These are phyloP conservation scores for Oryza meyeriana DNA, from an alignment of 176 grass and related monocot genomes.

Conservation along the genomic window DNA sequence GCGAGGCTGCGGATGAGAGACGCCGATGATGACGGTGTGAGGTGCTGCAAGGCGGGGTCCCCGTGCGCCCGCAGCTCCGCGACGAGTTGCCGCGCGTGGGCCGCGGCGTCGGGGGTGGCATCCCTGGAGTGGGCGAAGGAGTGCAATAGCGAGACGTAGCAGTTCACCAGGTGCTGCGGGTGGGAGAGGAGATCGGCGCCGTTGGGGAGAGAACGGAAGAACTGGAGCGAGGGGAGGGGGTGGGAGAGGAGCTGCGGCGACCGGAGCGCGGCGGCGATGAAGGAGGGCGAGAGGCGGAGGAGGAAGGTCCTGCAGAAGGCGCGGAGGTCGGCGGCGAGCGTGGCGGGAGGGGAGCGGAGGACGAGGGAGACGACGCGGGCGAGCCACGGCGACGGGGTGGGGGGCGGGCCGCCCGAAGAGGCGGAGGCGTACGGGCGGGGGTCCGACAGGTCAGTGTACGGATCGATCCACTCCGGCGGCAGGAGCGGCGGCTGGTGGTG, in stretches of 20 bases:
- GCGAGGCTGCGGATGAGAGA: slow-evolving; percentile 69
- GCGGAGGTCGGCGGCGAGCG: slow-evolving; percentile 58
- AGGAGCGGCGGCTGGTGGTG: slow-evolving; percentile 16
- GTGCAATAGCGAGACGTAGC: slow-evolving; percentile 67
- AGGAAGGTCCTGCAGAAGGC: slow-evolving; percentile 74
- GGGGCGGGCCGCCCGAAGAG: neutral
- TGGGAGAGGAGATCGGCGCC: slow-evolving; percentile 45
- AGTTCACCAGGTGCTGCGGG: slow-evolving; percentile 48
- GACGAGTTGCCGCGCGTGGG: slow-evolving; percentile 41
- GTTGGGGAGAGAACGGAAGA: slow-evolving; percentile 61
- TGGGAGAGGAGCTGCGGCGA: slow-evolving; percentile 41
- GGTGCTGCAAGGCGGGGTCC: slow-evolving; percentile 24
- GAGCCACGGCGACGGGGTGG: slow-evolving; percentile 69
- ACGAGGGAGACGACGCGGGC: slow-evolving; percentile 62
- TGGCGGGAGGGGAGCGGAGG: slow-evolving; percentile 47
- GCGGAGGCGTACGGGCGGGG: slow-evolving; percentile 30
- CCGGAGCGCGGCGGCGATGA: slow-evolving; percentile 57
- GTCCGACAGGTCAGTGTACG: slow-evolving; percentile 58
- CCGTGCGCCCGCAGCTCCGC: slow-evolving; percentile 49
- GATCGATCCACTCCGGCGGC: slow-evolving; percentile 68
- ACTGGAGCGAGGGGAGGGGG: slow-evolving; percentile 53
- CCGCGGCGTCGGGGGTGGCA: neutral
- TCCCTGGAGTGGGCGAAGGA: slow-evolving; percentile 48
- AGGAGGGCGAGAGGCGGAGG: slow-evolving; percentile 68
- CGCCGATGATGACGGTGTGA: slow-evolving; percentile 44